Percentiles rank a stretch among this genome's conserved stretches.
Evolutionary conservation across 1,284 basidiomycete species (phyloP).

Genomic region (Rhizoctonia solani): DNA sequence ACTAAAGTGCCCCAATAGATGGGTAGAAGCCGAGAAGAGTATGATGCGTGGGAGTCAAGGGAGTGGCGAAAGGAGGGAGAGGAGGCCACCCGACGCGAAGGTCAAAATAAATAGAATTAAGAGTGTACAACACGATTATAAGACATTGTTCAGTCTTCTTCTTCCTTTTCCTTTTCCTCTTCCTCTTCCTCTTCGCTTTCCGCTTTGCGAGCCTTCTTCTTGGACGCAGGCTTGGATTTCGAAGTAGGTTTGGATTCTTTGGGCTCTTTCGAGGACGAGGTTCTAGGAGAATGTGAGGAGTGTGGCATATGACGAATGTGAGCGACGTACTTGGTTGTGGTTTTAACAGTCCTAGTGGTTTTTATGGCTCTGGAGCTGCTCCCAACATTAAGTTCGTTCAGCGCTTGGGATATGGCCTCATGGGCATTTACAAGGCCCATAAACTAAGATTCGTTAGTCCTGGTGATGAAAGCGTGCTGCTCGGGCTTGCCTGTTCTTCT

Average conservation of each 20-base stretch:
- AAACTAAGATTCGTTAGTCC: neutral
- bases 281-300: neutral
- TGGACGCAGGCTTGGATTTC: slow-evolving; percentile 1
- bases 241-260: slow-evolving; percentile 4
- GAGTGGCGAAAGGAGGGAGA: slow-evolving; percentile 38
- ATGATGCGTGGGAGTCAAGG: slow-evolving; percentile 37
- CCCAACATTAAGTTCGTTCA: slow-evolving; percentile 16
- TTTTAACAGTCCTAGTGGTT: neutral
- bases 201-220: slow-evolving; percentile 29
- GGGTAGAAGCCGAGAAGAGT: slow-evolving; percentile 37
- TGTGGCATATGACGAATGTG: neutral
- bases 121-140: too few species aligned
- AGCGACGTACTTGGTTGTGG: slow-evolving; percentile 4
- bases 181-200: slow-evolving; percentile 6
- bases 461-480: neutral
- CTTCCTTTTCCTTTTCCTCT: neutral
- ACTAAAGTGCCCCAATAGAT: slow-evolving; percentile 6
- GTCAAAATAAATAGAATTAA: neutral
- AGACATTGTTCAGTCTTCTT: too few species aligned
- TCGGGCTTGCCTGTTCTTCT: slow-evolving; percentile 10
- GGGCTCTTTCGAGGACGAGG: neutral
- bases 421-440: slow-evolving; percentile 16
- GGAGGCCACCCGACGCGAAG: neutral
- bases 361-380: neutral
- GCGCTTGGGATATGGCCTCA: slow-evolving; percentile 9